Evolutionary conservation across 306 rosid species (phyloP), one percentile per base, ranked within the genome.

Genomic region (Cajanus cajan): DNA sequence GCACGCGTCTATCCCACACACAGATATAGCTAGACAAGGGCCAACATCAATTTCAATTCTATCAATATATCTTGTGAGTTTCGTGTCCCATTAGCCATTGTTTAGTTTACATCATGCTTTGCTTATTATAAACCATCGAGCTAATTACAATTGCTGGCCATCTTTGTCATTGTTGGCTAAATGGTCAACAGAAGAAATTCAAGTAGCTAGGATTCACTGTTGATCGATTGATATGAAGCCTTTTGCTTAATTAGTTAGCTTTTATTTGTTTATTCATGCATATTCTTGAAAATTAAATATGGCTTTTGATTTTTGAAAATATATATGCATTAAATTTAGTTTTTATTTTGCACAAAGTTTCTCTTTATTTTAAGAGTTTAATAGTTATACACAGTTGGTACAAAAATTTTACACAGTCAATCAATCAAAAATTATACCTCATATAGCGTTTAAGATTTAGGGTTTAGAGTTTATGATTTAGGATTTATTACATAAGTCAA

Each of bases 141-240:
- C 68, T 78, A n/a, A 40, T 21, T 65, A 77, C 65, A 64, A 50
- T 36, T 77, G 66, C 31, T 37, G 16, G 5, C 66, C 54, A 77
- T 65, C 74, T 37, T 39, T 39, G 13, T 77, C 74, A 39, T 65
- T 50, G 67, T 51, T 77, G 54, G 64, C 80, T 12, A 48, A n/a
- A 76, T 34, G 65, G 0, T 22, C 10, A 50, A 54, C 73, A 50
- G 24, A 62, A 36, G 5, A 41, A 65, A 19, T 57, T n/a, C n/a
- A n/a, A n/a, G n/a, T n/a, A n/a, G n/a, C n/a, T 59, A 41, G 14
- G 25, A 8, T 9, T 14, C 54, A 41, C 4, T 43, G 34, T 59
- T 22, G 5, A 13, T 57, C 25, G n/a, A n/a, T n/a, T n/a, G 7
- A 40, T 57, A 70, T 22, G 41, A 24, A 73, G 55, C 78, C 63